phyloP scores from a whole-genome alignment of 108 stramenopile species.

The Seminavis robusta region DNA sequence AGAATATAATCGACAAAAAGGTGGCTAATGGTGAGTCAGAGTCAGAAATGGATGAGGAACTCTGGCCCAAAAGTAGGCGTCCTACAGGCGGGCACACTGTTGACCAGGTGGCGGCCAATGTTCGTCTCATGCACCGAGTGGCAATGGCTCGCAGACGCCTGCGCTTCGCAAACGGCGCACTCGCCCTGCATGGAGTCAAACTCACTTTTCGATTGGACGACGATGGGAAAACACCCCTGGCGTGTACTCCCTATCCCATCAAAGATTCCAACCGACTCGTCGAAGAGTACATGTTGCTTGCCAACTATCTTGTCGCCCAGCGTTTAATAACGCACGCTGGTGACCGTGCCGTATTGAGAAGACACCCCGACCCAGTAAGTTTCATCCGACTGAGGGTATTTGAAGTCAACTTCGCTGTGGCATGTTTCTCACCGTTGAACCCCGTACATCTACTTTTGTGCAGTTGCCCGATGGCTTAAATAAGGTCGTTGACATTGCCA shows the following conservation, averaged over 20 bases:
- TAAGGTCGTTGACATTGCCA: slow-evolving; percentile 61
- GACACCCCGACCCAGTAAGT: slow-evolving; percentile 54
- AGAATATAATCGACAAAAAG: slow-evolving; percentile 90
- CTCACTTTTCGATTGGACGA: slow-evolving; percentile 86
- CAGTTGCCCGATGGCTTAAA: slow-evolving; percentile 62
- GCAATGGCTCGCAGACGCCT: slow-evolving; percentile 77
- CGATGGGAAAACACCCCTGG: slow-evolving; percentile 82
- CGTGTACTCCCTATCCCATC: slow-evolving; percentile 85
- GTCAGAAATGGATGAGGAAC: slow-evolving; percentile 41
- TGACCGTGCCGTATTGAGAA: slow-evolving; percentile 67
- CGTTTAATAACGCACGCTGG: slow-evolving; percentile 83
- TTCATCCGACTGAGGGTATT: too few species aligned
- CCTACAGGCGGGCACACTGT: slow-evolving; percentile 81
- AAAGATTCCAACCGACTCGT: slow-evolving; percentile 91
- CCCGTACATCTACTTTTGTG: too few species aligned
- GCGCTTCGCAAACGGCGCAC: slow-evolving; percentile 88
- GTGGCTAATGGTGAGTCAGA: slow-evolving; percentile 53
- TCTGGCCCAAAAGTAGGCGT: slow-evolving; percentile 84
- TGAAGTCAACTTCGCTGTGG: too few species aligned
- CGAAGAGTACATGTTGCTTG: slow-evolving; percentile 98
- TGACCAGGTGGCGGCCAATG: slow-evolving; percentile 82
- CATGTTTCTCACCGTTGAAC: too few species aligned
- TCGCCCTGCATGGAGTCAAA: slow-evolving; percentile 87
- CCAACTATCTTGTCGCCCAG: slow-evolving; percentile 96
- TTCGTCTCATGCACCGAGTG: slow-evolving; percentile 84